These are phyloP conservation scores for Vicia villosa DNA, from an alignment of 306 rosid genomes.

Conservation along the genomic window DNA sequence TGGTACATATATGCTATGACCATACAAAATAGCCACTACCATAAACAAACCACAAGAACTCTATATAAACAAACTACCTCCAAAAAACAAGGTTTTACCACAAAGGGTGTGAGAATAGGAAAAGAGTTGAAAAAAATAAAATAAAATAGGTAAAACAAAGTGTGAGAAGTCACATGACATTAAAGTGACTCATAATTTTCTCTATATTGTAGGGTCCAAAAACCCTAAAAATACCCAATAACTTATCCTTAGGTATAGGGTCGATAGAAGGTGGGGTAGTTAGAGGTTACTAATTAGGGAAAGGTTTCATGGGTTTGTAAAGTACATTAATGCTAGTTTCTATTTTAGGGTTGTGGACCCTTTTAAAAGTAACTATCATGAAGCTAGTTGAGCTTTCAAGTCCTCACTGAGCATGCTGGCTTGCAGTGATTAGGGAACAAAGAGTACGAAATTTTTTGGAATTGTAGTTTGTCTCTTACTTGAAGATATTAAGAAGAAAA, in stretches of 20 bases:
- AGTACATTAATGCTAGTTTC: slow-evolving; percentile 45
- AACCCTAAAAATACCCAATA: slow-evolving; percentile 15
- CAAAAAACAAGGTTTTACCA: slow-evolving; percentile 33
- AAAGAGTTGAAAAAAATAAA: slow-evolving; percentile 36
- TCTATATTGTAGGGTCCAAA: slow-evolving; percentile 35
- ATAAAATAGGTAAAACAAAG: slow-evolving; percentile 31
- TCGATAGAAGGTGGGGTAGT: slow-evolving; percentile 37
- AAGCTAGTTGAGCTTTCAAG: slow-evolving; percentile 45
- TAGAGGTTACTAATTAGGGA: slow-evolving; percentile 43
- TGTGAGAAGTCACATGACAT: slow-evolving; percentile 30
- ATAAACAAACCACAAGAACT: slow-evolving; percentile 11
- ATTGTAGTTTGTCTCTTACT: slow-evolving; percentile 41
- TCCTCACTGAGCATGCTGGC: slow-evolving; percentile 35
- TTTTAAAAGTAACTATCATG: slow-evolving; percentile 21
- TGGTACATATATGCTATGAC: slow-evolving; percentile 32
- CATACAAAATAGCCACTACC: slow-evolving; percentile 41
- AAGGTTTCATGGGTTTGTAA: slow-evolving; percentile 42
- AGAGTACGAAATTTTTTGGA: slow-evolving; percentile 32
- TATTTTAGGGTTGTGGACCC: slow-evolving; percentile 37
- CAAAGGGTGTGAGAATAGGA: slow-evolving; percentile 52
- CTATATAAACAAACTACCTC: slow-evolving; percentile 25
- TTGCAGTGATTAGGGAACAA: slow-evolving; percentile 48
- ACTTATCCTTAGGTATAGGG: slow-evolving; percentile 34
- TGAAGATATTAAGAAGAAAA: background rate
- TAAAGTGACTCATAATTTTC: slow-evolving; percentile 38